Conservation (phyloP, 2,329 filamentous ascomycete species). For the Ceratocystiopsis sp. region DNA sequence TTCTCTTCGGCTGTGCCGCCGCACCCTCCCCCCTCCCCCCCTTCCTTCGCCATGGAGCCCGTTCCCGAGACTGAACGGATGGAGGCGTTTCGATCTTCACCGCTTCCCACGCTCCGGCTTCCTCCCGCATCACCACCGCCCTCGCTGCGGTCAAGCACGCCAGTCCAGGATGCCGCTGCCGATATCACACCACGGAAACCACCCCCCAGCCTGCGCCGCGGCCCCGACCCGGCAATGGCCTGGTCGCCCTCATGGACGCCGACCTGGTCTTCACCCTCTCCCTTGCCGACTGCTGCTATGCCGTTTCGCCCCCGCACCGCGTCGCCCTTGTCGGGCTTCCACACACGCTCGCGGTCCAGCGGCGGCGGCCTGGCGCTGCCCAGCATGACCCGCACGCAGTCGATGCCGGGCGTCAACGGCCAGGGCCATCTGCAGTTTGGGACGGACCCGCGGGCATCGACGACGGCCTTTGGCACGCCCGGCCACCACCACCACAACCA, state of each 20-base stretch:
- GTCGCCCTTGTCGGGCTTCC: conserved; percentile 38
- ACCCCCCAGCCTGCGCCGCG: conserved; percentile 35
- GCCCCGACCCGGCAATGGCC: conserved; percentile 23
- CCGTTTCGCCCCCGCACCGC: conserved; percentile 46
- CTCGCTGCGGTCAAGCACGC: conserved; percentile 17
- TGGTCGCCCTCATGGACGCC: neutral
- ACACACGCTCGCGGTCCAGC: conserved; percentile 41
- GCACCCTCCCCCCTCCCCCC: no score
- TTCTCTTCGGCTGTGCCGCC: no score
- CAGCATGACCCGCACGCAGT: conserved; percentile 45
- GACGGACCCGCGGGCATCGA: conserved; percentile 34
- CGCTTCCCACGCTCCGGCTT: conserved; percentile 35
- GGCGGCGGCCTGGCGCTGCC: conserved; percentile 18
- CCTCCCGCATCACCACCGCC: conserved; percentile 21
- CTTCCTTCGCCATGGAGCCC: conserved; percentile 34
- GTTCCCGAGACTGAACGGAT: conserved; percentile 52
- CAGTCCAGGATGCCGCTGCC: neutral
- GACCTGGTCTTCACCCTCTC: conserved; percentile 18
- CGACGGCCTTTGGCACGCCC: conserved; percentile 31
- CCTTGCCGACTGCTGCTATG: conserved; percentile 26
- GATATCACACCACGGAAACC: conserved; percentile 21
- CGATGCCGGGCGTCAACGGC: conserved; percentile 44
- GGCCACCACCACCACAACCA: conserved; percentile 26
- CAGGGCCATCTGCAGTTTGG: conserved; percentile 40
- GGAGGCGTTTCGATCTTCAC: conserved; percentile 45